Percentiles rank a stretch among this genome's conserved stretches.
Evolutionary conservation across 2,329 filamentous ascomycete species (phyloP).

Genomic region (Sarocladiaceae sp.): DNA sequence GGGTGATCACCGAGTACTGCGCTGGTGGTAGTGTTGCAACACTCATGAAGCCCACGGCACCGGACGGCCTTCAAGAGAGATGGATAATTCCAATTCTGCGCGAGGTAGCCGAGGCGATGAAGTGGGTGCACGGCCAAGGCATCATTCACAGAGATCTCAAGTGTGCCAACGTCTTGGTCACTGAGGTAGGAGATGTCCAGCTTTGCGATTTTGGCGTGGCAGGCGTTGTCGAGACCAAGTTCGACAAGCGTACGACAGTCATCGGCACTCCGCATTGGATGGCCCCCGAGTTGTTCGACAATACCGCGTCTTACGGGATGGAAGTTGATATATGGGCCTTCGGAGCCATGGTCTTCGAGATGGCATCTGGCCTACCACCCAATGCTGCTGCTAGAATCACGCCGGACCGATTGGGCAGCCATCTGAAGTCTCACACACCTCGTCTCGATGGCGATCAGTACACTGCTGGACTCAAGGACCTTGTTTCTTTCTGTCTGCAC

Average conservation of each 20-base stretch:
- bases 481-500: constrained; percentile 70
- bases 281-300: constrained; percentile 73
- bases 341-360: constrained; percentile 75
- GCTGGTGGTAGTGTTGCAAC: constrained; percentile 78
- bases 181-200: constrained; percentile 72
- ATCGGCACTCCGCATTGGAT: constrained; percentile 85
- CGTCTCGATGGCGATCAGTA: constrained; percentile 68
- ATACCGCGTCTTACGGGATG: constrained; percentile 61
- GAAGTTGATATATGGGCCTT: constrained; percentile 84
- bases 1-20: constrained; percentile 86
- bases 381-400: constrained; percentile 53
- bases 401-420: constrained; percentile 47
- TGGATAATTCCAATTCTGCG: constrained; percentile 65
- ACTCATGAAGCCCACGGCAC: constrained; percentile 61
- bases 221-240: constrained; percentile 69
- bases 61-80: constrained; percentile 63
- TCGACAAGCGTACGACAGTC: constrained; percentile 74
- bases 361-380: constrained; percentile 73
- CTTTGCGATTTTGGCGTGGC: constrained; percentile 84
- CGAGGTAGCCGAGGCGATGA: constrained; percentile 62
- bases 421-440: constrained; percentile 59
- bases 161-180: constrained; percentile 76
- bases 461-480: constrained; percentile 62
- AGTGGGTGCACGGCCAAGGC: constrained; percentile 63
- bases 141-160: constrained; percentile 72